Evolutionary conservation across 2,329 filamentous ascomycete genomes (phyloP), one percentile per base, ranked within the genome.

Genomic region (Ceratocystis cubensis): DNA sequence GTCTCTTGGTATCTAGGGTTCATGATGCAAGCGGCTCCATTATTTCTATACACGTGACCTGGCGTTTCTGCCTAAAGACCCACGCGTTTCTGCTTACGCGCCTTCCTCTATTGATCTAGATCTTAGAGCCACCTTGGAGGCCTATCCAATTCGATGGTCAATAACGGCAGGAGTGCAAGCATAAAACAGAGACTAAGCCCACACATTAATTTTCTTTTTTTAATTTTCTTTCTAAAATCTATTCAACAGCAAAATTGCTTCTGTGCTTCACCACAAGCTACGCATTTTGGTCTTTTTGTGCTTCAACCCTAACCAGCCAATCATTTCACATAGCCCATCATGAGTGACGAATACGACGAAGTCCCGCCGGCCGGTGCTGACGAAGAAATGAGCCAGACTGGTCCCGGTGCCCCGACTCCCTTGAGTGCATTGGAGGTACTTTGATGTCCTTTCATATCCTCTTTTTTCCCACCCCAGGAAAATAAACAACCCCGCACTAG

Each of bases 371-470:
- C 85, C 71, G 75, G 72, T 70, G 37, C 13, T 15, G 79, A 73
- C 66, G 91, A 94, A 67, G 91, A 96, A 68, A 82, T 82, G 71
- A 83, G 85, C 69, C 82, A 85, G 73, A 85, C 88, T 66, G 91
- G 89, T 10, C 93, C 93, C 67, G 94, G 94, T 70, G 94, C 94
- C n/a, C 94, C 94, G 2, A 96, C 92, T 66, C 91, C 93, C 61
- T 82, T 99, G 33, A 80, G 83, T 61, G 88, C 89, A 61, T 82
- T 99, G 2, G 93, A 97, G 82, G 93, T 95, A 81, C 37, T 41
- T 41, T 70, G 81, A 69, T 2, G 67, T n/a, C 20, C 61, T 5
- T 10, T 15, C 41, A 63, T 13, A 25, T 50, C 33, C 25, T 30
- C 48, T 20, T 20, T 61, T 45, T 5, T 17, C 10, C 57, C 25